These are phyloP conservation scores for Somion occarium DNA, from an alignment of 1,284 basidiomycete genomes.

Conservation along the genomic window DNA sequence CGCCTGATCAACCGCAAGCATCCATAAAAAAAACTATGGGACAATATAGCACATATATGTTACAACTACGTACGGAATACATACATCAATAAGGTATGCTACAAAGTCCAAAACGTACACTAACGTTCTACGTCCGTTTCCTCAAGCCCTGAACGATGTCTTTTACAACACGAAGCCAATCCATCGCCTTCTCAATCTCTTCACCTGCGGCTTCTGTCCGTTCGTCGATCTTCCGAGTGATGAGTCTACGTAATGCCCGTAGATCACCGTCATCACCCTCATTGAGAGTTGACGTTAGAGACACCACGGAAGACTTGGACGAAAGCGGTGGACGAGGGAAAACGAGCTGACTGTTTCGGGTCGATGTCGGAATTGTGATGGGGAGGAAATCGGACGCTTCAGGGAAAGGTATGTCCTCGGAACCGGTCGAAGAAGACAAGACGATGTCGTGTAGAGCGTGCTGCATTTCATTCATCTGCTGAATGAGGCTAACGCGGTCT, in stretches of 20 bases:
- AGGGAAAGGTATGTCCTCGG: not conserved
- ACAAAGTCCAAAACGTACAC: not conserved
- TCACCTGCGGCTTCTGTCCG: slow-evolving; percentile 55
- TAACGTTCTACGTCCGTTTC: slow-evolving; percentile 40
- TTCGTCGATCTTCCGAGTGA: slow-evolving; percentile 59
- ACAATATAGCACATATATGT: not conserved
- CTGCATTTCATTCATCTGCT: slow-evolving; percentile 9
- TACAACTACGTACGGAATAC: not conserved
- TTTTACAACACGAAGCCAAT: slow-evolving; percentile 60
- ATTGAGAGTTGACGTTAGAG: slow-evolving; percentile 29
- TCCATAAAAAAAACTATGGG: not conserved
- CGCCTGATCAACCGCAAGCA: no score
- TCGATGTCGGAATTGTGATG: slow-evolving; percentile 16
- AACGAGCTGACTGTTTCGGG: slow-evolving; percentile 14
- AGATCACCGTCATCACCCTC: slow-evolving; percentile 55
- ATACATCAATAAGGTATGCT: not conserved
- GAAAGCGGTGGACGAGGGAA: slow-evolving; percentile 16
- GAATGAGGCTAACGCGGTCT: slow-evolving; percentile 17
- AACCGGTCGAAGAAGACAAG: not conserved
- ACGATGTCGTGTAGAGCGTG: slow-evolving; percentile 5
- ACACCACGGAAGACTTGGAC: slow-evolving; percentile 24
- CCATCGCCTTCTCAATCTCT: slow-evolving; percentile 52
- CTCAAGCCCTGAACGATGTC: slow-evolving; percentile 55
- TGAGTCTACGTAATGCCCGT: slow-evolving; percentile 49
- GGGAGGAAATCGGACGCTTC: slow-evolving; percentile 20